phyloP scores from a whole-genome alignment of 352 stramenopile genomes.

The Phytopythium vexans region DNA sequence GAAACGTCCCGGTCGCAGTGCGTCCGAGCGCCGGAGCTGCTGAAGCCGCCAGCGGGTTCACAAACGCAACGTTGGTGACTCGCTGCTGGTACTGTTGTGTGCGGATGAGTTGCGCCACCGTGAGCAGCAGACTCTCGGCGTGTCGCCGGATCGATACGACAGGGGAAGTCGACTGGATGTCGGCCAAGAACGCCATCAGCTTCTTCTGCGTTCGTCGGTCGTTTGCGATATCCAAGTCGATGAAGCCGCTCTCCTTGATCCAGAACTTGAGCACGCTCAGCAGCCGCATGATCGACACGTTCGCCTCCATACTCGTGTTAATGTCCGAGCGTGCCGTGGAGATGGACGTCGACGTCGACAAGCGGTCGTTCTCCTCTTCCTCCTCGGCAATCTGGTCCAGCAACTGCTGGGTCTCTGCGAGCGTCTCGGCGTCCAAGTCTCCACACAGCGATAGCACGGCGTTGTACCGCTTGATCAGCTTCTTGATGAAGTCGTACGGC shows the following conservation, averaged over 20 bases:
- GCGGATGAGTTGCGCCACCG: constrained; percentile 59
- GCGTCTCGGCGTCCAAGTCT: constrained; percentile 38
- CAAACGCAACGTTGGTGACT: constrained; percentile 2
- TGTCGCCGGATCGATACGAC: constrained; percentile 75
- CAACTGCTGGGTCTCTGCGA: constrained; percentile 59
- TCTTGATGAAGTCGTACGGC: constrained; percentile 86
- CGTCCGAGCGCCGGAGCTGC: background rate
- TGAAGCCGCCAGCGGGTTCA: constrained; percentile 1
- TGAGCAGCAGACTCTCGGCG: constrained; percentile 63
- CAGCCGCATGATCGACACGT: constrained; percentile 84
- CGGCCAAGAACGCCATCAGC: constrained; percentile 61
- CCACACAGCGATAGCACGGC: constrained; percentile 63
- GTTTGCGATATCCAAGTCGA: constrained; percentile 65
- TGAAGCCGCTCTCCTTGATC: constrained; percentile 86
- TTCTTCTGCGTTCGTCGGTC: constrained; percentile 77
- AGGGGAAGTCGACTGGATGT: constrained; percentile 75
- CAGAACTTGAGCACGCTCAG: constrained; percentile 87
- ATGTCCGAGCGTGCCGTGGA: constrained; percentile 75
- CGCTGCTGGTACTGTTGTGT: constrained; percentile 44
- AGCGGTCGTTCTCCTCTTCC: constrained; percentile 45
- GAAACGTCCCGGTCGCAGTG: constrained; percentile 1
- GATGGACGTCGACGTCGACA: constrained; percentile 59
- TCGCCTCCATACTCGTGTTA: constrained; percentile 77
- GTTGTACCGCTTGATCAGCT: constrained; percentile 83
- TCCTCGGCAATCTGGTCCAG: constrained; percentile 68